Evolutionary conservation across 805 yeast species (phyloP).

Genomic region (Saccharomycopsis selenospora): DNA sequence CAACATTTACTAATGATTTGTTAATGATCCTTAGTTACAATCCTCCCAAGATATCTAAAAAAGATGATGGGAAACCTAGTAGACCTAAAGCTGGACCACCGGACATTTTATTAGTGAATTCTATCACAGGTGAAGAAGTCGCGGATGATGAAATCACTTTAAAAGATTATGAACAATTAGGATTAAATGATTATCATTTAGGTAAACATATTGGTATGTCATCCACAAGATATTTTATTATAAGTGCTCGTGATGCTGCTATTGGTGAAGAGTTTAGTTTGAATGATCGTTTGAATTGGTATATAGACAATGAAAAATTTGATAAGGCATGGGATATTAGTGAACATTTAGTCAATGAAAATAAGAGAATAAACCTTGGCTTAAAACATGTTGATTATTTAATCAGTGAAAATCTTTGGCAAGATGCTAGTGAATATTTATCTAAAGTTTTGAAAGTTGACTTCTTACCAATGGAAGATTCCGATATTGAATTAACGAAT

Average conservation of each 20-base stretch:
- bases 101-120: slow-evolving; percentile 64
- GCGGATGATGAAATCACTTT: slow-evolving; percentile 74
- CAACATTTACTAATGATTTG: slow-evolving; percentile 66
- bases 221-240: slow-evolving; percentile 47
- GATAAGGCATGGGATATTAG: slow-evolving; percentile 77
- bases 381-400: slow-evolving; percentile 38
- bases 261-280: slow-evolving; percentile 64
- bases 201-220: slow-evolving; percentile 41
- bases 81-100: slow-evolving; percentile 44
- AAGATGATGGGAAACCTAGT: slow-evolving; percentile 9
- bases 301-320: slow-evolving; percentile 42
- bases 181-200: slow-evolving; percentile 75
- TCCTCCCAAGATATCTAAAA: slow-evolving; percentile 24
- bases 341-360: slow-evolving; percentile 42
- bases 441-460: slow-evolving; percentile 30
- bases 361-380: slow-evolving; percentile 54
- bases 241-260: slow-evolving; percentile 79
- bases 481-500: slow-evolving; percentile 10
- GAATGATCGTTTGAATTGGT: slow-evolving; percentile 71
- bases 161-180: slow-evolving; percentile 48
- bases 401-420: slow-evolving; percentile 41
- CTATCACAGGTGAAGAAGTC: slow-evolving; percentile 59
- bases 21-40: slow-evolving; percentile 51
- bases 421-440: slow-evolving; percentile 45
- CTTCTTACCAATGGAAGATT: slow-evolving; percentile 24